Evolutionary conservation across 345 rosid species (phyloP), one percentile per base, ranked within the genome.

Genomic region (Arabidopsis arenosa): DNA sequence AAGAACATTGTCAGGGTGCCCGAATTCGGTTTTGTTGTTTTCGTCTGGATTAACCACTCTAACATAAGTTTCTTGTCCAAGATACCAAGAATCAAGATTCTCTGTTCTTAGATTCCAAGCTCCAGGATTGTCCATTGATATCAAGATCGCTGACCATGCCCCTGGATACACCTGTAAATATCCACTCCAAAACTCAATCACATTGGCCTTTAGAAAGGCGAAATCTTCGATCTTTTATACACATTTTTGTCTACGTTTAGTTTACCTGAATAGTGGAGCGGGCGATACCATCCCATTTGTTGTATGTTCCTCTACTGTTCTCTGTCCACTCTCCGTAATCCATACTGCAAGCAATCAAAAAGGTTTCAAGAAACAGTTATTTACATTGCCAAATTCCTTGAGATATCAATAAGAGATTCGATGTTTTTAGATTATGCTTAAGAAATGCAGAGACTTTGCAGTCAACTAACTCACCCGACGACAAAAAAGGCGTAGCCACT

Each of bases 201-300:
- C 39, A 10, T 11, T 3, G 0, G 15, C 30, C 57, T 66, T 40
- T 23, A 23, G 12, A 30, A 23, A 30, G 37, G 37, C 8, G 37
- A 35, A 35, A 35, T 6, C 45, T 2, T 63, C 6, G 9, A n/a
- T 49, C 49, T 6, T 12, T 67, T 35, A 58, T 9, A 33, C 45
- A 11, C 43, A 32, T 47, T 48, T 33, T 26, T 14, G 18, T 23
- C 26, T 23, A 23, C 26, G 26, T 23, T 23, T 23, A 23, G 26
- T 28, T 28, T 28, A 93, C 99, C 96, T 95, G 98, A 78, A 83
- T 76, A 30, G 99, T 92, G 11, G 89, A 53, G 11, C 99, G 96
- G 10, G 99, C 98, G 51, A 96, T 91, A 30, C 98, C 97, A 70
- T 93, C 99, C 98, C 98, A 96, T 81, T 96, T 96, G 73, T 96